Evolutionary conservation across 129 eudicot genomes (phyloP), one percentile per base, ranked within the genome.

Genomic region (Tagetes patula): DNA sequence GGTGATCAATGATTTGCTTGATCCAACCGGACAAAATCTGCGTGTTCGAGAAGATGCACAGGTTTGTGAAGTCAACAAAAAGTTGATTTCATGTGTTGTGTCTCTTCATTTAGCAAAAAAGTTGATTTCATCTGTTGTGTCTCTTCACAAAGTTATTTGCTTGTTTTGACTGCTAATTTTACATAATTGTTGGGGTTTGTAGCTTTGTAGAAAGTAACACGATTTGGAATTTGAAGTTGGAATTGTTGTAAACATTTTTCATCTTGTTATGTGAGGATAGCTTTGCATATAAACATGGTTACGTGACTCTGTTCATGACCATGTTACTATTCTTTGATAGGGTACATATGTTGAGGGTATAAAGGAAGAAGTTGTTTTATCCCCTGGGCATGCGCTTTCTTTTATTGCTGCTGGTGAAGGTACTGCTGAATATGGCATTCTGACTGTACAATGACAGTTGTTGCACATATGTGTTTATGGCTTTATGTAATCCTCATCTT

Each of bases 341-440:
- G 99, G 99, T 74, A 95, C 99, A 59, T 95, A 95, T 84, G 99
- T 95, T 70, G 99, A 95, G 84, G 99, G 99, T 32, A 90, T 95
- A 64, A 95, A 95, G 85, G 99, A 95, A 82, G 99, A 95, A 75
- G 99, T 90, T 66, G 99, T 95, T 67, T 79, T 95, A 75, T 95
- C 99, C 30, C 99, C 99, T 75, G 99, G 99, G 65, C 99, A 95
- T 83, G 97, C 88, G 30, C 99, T 95, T 73, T 95, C 99, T 47
- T 95, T 95, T 67, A 95, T 95, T 68, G 97, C 99, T 71, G 97
- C 99, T 54, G 99, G 99, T 58, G 99, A 95, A 95, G 99, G 99
- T 95, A 79, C 67, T 63, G 32, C 58, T 64, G 65, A 50, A 42
- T 71, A 31, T 9, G 5, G 31, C 67, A 31, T 27, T 56, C 63